A percentile compares a stretch with the other conserved stretches of the same genome.
These are phyloP conservation scores for Fusarium luffae DNA, from an alignment of 2,329 filamentous ascomycete species.

Conservation along the genomic window DNA sequence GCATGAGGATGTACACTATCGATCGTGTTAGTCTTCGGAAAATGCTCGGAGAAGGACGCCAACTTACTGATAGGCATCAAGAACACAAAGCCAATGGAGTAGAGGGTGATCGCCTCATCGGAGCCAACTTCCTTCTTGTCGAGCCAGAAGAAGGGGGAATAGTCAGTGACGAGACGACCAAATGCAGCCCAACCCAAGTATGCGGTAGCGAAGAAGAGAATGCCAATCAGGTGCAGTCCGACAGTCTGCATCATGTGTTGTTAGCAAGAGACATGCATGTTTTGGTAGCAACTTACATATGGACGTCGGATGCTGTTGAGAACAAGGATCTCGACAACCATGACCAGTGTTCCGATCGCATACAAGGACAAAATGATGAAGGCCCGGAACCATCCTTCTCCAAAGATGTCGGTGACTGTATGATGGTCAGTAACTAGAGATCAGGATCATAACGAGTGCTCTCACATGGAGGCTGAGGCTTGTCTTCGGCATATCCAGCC, in stretches of 20 bases:
- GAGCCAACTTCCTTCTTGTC: slow-evolving; percentile 58
- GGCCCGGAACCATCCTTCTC: slow-evolving; percentile 59
- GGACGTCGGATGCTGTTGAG: slow-evolving; percentile 66
- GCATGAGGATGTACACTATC: slow-evolving; percentile 61
- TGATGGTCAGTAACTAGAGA: slow-evolving; percentile 36
- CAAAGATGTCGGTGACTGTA: slow-evolving; percentile 60
- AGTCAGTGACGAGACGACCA: slow-evolving; percentile 59
- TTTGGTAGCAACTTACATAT: slow-evolving; percentile 52
- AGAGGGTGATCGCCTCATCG: slow-evolving; percentile 57
- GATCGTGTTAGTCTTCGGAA: slow-evolving; percentile 30
- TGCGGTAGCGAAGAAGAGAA: slow-evolving; percentile 54
- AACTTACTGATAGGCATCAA: slow-evolving; percentile 59
- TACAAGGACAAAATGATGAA: slow-evolving; percentile 62
- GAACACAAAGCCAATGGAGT: slow-evolving; percentile 58
- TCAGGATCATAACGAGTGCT: slow-evolving; percentile 7
- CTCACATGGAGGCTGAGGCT: slow-evolving; percentile 43
- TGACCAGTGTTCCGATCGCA: slow-evolving; percentile 56
- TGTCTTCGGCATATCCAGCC: slow-evolving; percentile 3
- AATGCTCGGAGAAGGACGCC: background rate
- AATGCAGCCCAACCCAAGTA: slow-evolving; percentile 63
- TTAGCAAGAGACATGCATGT: background rate
- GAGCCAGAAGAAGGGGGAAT: slow-evolving; percentile 63
- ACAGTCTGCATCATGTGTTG: slow-evolving; percentile 53
- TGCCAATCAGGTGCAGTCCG: slow-evolving; percentile 55
- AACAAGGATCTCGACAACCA: slow-evolving; percentile 58